Evolutionary conservation across 2,329 filamentous ascomycete species (phyloP), one percentile per base, ranked within the genome.

Genomic region (Sporothrix variecibatus): DNA sequence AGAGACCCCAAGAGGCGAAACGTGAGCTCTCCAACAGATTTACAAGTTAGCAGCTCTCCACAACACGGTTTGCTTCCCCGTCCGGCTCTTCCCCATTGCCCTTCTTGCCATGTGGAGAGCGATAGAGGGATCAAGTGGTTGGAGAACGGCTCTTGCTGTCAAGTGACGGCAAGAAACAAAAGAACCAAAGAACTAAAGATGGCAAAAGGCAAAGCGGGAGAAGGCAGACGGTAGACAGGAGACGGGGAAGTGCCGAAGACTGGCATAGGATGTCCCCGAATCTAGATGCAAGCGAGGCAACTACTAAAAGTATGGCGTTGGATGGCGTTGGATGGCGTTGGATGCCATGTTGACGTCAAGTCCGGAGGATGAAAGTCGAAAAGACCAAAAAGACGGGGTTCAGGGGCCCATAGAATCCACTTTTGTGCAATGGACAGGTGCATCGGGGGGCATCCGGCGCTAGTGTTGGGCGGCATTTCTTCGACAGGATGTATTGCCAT

Each of bases 401-500:
- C 53, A 56, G 11, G 4, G 49, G 49, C 49, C 49, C 49, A 51
- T 17, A 17, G 20, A 17, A 51, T 51, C 49, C 49, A 51, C 49
- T n/a, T 51, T 20, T 20, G 20, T 8, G 49, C 49, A 51, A 62
- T 34, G 31, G 20, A 20, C 58, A 34, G 20, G 28, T 38, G 58
- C 58, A 11, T 62, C 58, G 58, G 58, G 58, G 58, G 58, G 58
- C 58, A 20, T 62, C 58, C 58, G 58, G 15, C 58, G 58, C 58
- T 62, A 62, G 31, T 5, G 3, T 38, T 6, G 28, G 58, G 58
- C 15, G 28, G n/a, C 28, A 38, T 38, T 12, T 4, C 5, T 3
- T 5, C 38, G 38, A 40, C 38, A 40, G n/a, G n/a, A n/a, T n/a
- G n/a, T 40, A 9, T 40, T 56, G 23, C 53, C 53, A 26, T 28